Base-by-base conservation (phyloP, 352 stramenopile species). In the Pythium aquatile region DNA sequence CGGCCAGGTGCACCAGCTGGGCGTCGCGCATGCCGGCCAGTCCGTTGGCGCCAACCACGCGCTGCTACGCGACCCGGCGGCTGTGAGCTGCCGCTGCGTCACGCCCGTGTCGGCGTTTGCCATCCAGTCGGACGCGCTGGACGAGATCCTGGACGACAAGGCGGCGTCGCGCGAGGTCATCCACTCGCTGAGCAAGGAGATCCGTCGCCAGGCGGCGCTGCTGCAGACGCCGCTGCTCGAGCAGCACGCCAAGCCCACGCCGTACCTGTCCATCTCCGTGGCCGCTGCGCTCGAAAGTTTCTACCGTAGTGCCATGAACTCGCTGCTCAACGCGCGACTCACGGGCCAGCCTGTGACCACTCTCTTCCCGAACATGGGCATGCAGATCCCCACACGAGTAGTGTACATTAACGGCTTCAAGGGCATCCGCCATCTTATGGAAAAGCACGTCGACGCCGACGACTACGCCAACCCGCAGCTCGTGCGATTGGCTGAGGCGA, bases 371-470 rank as follows among this genome's bases (percentile, higher is more conserved):
- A 96, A 98, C 72, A 98, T 98, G 93, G 83, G 93, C 66, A 81
- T 98, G 70, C 93, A 98, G 76, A 93, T 98, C 63, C 93, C 93
- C 3, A 97, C 86, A 66, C 89, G 93, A 62, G 78, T 98, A 26
- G 71, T 94, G 13, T 98, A 98, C 73, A 97, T 97, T 67, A 97
- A 96, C 69, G 92, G 92, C 55, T 97, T 98, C 77, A 98, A 98
- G 78, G 83, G 85, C 39, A 75, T 97, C 44, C 88, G 88, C 20
- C 84, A 96, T 63, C 46, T 91, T 56, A 73, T 95, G 44, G 87
- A 96, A 74, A 94, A 90, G 66, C 74, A 93, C 71, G 85, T 96
- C 42, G 82, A 94, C 59, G 83, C 84, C 30, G 85, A 93, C 56
- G 62, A 86, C 56, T 96, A 89, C 67, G 83, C 91, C 10, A 90